Base-by-base conservation (phyloP, 1,139 yeast species). In the Geotrichum citri-aurantii region DNA sequence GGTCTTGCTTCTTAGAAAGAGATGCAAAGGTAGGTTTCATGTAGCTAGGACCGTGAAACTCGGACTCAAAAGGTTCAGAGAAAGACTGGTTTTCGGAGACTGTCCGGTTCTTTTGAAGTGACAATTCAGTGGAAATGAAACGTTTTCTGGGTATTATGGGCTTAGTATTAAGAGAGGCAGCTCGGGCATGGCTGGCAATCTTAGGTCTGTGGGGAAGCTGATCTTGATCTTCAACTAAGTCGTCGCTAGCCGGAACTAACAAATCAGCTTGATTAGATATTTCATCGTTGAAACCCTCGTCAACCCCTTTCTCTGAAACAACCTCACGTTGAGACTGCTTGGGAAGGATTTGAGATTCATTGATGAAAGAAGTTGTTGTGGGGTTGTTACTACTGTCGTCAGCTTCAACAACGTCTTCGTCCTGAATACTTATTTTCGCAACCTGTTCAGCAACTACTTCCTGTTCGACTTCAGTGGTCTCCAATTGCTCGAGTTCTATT, bases 21-120 rank as follows among this genome's bases (percentile, higher is more conserved):
- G 59, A 57, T 37, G 59, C 53, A 31, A 52, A 40, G 11, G 59
- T 57, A 2, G 59, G 59, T 40, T 31, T 44, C 59, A 57, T 57
- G 54, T 52, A 57, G 12, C 56, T 24, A 17, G 59, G 59, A 24
- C 53, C 53, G 3, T 11, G 24, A 17, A 17, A 31, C 12, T 24
- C n/a, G 6, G 17, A 8, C n/a, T 27, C 48, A 7, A 14, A 14
- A 14, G 24, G 14, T 17, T n/a, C 44, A 37, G 44, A 37, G 19
- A 37, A 37, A n/a, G 44, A n/a, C n/a, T n/a, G 17, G 19, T 37
- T n/a, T 3, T 37, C 19, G 8, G n/a, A 12, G 10, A n/a, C 44
- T n/a, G 12, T 17, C 44, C 10, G 44, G 23, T 4, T 37, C 10
- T 37, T 37, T 37, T 17, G 44, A n/a, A 2, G n/a, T n/a, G 44